These are phyloP conservation scores for Phytopythium litorale DNA, from an alignment of 352 stramenopile genomes.

Conservation along the genomic window DNA sequence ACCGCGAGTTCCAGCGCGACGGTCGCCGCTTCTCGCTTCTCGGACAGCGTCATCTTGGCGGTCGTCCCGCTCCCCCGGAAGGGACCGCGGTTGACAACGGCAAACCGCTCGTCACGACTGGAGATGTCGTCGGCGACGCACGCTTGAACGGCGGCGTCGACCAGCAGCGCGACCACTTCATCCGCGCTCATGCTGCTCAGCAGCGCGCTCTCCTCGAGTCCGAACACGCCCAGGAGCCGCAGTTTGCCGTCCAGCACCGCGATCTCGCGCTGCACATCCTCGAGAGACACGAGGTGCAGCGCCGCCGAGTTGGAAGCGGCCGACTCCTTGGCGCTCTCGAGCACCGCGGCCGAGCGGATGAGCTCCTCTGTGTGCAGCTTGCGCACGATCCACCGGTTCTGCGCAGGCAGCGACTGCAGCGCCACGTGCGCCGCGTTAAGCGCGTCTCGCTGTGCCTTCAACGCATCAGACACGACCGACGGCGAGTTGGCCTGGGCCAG, in stretches of 20 bases:
- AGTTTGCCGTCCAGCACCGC: constrained; percentile 63
- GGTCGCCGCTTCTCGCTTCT: constrained; percentile 44
- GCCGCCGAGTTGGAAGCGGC: constrained; percentile 15
- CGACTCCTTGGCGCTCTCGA: constrained; percentile 8
- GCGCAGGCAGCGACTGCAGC: constrained; percentile 30
- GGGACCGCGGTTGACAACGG: neutral
- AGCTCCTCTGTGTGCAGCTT: constrained; percentile 66
- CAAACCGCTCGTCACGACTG: constrained; percentile 14
- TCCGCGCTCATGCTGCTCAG: constrained; percentile 53
- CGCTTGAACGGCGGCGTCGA: constrained; percentile 26
- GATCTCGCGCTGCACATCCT: constrained; percentile 58
- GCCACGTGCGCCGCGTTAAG: constrained; percentile 46
- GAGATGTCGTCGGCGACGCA: constrained; percentile 10
- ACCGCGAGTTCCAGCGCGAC: constrained; percentile 47
- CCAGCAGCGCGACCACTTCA: constrained; percentile 52
- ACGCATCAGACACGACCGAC: constrained; percentile 10
- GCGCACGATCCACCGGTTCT: constrained; percentile 67
- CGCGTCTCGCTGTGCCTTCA: constrained; percentile 62
- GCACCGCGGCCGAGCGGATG: constrained; percentile 7
- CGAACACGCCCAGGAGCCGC: constrained; percentile 37
- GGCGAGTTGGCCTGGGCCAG: constrained; percentile 35
- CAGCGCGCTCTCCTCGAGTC: constrained; percentile 48
- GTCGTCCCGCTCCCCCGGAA: neutral
- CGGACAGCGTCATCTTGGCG: constrained; percentile 19
- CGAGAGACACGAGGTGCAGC: constrained; percentile 56